Conservation (phyloP, 371 early-diverging fungal genomes). For the Zychaea mexicana region DNA sequence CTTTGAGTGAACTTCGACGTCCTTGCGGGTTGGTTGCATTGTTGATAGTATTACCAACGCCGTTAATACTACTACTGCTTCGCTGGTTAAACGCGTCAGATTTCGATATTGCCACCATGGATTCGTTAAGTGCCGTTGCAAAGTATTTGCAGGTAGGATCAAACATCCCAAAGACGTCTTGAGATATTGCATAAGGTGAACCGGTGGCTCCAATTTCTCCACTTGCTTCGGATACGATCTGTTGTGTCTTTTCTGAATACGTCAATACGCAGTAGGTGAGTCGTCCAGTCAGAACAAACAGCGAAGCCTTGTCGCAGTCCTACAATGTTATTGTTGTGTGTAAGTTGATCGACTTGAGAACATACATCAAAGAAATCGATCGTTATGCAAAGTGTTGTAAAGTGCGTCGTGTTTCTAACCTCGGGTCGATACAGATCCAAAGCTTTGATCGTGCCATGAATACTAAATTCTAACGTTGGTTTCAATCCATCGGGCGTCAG, state of each 20-base stretch:
- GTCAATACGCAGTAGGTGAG: constrained; percentile 63
- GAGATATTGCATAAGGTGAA: constrained; percentile 39
- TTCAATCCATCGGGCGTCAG: constrained; percentile 64
- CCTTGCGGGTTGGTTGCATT: background rate
- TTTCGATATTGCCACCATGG: constrained; percentile 29
- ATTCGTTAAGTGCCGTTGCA: constrained; percentile 34
- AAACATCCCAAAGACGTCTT: constrained; percentile 43
- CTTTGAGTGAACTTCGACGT: constrained; percentile 17
- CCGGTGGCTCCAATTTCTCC: constrained; percentile 66
- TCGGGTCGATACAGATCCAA: constrained; percentile 58
- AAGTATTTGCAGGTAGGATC: constrained; percentile 58
- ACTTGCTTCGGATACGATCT: constrained; percentile 63
- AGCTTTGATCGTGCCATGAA: constrained; percentile 72
- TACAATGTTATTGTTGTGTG: constrained; percentile 4
- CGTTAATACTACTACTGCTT: background rate
- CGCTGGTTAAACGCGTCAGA: constrained; percentile 16
- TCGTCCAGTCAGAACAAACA: constrained; percentile 63
- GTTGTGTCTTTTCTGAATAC: constrained; percentile 48
- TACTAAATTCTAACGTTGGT: constrained; percentile 64
- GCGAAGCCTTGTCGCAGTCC: constrained; percentile 53
- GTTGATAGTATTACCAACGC: background rate
- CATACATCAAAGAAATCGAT: no score
- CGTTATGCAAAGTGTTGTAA: no score
- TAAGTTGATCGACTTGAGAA: background rate
- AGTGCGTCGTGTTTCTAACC: constrained; percentile 31